A percentile compares a stretch with the other conserved stretches of the same genome.
Evolutionary conservation across 306 rosid genomes (phyloP).

Genomic region (Prunus dulcis): DNA sequence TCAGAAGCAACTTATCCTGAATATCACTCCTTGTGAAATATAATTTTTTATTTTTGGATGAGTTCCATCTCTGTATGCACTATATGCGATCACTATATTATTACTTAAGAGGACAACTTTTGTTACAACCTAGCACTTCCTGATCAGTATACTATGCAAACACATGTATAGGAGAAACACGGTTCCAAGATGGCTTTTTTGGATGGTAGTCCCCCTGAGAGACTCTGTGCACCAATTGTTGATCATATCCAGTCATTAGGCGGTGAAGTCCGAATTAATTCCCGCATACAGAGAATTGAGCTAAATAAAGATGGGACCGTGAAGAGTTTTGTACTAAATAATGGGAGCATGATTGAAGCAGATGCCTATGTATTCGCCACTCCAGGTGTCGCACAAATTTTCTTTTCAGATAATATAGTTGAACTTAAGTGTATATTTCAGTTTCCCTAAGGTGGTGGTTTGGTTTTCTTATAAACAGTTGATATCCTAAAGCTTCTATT

Average conservation of each 20-base stretch:
- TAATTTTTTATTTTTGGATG: background rate
- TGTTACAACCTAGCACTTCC: background rate
- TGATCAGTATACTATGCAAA: constrained; percentile 19
- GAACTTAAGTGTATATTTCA: constrained; percentile 10
- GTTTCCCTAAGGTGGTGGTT: constrained; percentile 20
- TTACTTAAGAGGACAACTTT: background rate
- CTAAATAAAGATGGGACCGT: constrained; percentile 82
- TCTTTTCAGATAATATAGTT: constrained; percentile 1
- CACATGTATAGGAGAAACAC: constrained; percentile 74
- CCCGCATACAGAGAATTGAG: constrained; percentile 78
- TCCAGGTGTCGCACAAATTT: constrained; percentile 54
- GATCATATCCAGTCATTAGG: constrained; percentile 81
- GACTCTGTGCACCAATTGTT: constrained; percentile 91
- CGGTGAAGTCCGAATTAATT: constrained; percentile 84
- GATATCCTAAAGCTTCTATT: constrained; percentile 88
- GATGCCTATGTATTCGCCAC: constrained; percentile 88
- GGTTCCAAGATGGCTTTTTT: constrained; percentile 99
- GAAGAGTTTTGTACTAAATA: constrained; percentile 59
- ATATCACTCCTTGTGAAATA: background rate
- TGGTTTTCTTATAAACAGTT: constrained; percentile 45
- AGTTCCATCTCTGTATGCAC: constrained; percentile 1
- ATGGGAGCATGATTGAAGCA: constrained; percentile 73
- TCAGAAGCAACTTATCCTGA: constrained; percentile 1
- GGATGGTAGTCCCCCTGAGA: constrained; percentile 96
- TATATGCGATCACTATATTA: background rate